phyloP scores from a whole-genome alignment of 1,284 basidiomycete genomes.

The Cryptococcus sp. region DNA sequence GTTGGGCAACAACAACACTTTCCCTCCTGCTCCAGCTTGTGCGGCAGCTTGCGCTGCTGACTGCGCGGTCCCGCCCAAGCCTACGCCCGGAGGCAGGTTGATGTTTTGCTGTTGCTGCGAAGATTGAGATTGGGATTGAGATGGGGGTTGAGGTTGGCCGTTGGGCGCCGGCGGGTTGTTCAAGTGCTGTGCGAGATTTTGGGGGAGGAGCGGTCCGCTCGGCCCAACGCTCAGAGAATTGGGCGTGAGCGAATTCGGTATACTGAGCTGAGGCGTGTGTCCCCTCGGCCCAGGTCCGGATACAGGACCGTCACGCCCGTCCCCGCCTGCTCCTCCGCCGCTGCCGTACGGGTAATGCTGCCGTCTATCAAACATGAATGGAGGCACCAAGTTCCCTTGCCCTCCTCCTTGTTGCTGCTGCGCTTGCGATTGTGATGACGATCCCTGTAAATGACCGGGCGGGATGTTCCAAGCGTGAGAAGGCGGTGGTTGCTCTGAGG shows the following conservation, averaged over 20 bases:
- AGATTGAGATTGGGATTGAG: slow-evolving; percentile 13
- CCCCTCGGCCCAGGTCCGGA: background rate
- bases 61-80: slow-evolving; percentile 3
- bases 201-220: slow-evolving; percentile 43
- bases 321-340: background rate
- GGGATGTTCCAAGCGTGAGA: slow-evolving; percentile 3
- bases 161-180: slow-evolving; percentile 54
- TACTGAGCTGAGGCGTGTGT: slow-evolving; percentile 9
- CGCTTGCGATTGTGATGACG: slow-evolving; percentile 1
- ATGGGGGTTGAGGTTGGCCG: slow-evolving; percentile 20
- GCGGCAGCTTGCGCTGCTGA: background rate
- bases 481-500: too few species aligned
- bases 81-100: slow-evolving; percentile 8
- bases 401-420: slow-evolving; percentile 10
- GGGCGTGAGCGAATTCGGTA: slow-evolving; percentile 2
- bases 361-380: slow-evolving; percentile 14
- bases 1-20: slow-evolving; percentile 49
- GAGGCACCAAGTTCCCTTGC: slow-evolving; percentile 6
- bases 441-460: slow-evolving; percentile 22
- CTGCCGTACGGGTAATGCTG: background rate
- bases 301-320: background rate
- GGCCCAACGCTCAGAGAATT: slow-evolving; percentile 2
- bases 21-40: slow-evolving; percentile 28
- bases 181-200: slow-evolving; percentile 50
- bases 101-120: slow-evolving; percentile 2